These are phyloP conservation scores for Schizophyllum amplum DNA, from an alignment of 1,284 basidiomycete genomes.

Conservation along the genomic window DNA sequence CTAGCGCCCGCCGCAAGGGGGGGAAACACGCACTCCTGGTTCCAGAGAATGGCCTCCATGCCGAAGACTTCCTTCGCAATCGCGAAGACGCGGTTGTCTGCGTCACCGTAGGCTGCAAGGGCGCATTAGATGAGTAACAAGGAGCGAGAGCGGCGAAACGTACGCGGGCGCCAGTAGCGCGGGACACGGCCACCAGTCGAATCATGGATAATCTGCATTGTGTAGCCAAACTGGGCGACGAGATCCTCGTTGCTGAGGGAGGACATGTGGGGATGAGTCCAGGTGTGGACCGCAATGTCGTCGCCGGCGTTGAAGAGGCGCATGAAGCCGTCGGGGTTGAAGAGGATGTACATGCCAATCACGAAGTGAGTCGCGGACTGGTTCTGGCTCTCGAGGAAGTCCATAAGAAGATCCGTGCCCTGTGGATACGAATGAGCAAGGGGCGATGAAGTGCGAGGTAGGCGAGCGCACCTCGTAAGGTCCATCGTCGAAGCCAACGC, in stretches of 20 bases:
- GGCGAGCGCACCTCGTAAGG: conserved; percentile 44
- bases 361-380: conserved; percentile 72
- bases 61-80: conserved; percentile 71
- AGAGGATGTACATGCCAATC: conserved; percentile 68
- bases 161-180: conserved; percentile 70
- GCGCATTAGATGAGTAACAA: background rate
- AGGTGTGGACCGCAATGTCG: conserved; percentile 77
- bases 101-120: conserved; percentile 8
- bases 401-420: conserved; percentile 24
- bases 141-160: background rate
- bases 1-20: background rate
- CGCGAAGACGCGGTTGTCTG: conserved; percentile 61
- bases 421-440: conserved; percentile 10
- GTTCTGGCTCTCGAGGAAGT: conserved; percentile 55
- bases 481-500: conserved; percentile 73
- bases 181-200: conserved; percentile 69
- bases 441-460: background rate
- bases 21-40: conserved; percentile 54
- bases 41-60: conserved; percentile 69
- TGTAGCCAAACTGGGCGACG: conserved; percentile 75
- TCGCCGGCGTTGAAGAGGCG: conserved; percentile 42
- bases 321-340: conserved; percentile 46
- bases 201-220: conserved; percentile 75
- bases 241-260: conserved; percentile 63
- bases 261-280: conserved; percentile 77